Base-by-base conservation (phyloP, 139 green algal species). In the Yamagishiella unicocca region DNA sequence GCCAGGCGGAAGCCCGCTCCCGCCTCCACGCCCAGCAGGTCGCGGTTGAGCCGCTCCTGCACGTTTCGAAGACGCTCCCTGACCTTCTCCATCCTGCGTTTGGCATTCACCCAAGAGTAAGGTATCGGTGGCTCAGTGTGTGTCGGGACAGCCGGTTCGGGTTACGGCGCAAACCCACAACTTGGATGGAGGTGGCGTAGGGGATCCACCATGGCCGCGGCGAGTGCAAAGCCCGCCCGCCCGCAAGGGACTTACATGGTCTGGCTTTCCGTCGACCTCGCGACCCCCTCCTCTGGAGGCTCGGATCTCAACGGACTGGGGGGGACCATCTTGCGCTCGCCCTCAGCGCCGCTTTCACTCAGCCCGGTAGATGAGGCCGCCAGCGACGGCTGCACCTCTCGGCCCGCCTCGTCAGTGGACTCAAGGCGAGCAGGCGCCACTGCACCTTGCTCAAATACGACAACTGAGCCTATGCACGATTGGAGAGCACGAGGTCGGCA, bases 11-110 rank as follows among this genome's bases (percentile, higher is more conserved):
- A 42, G 8, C 85, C 76, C 37, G 76, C 66, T 0, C 78, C 73
- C 19, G 85, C 61, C 67, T 90, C 88, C 27, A 90, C 64, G 33
- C 82, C 66, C 40, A 93, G 89, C 43, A 93, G 88, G 67, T 91
- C 90, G 25, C 21, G 24, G 24, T 72, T 82, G 14, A 91, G 61
- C 0, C 68, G 81, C 27, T 82, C 43, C 27, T 79, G 85, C 46
- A 90, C n/a, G 25, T 17, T 55, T 6, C 66, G 67, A 5, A 87
- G 64, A 0, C 29, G 54, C 17, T 62, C 12, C 62, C 82, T 82
- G n/a, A 91, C 70, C 29, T 71, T 50, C 31, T 45, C 74, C 87
- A 85, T 58, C 77, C 85, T 73, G 61, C 21, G 50, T n/a, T n/a
- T n/a, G n/a, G n/a, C n/a, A n/a, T n/a, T n/a, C n/a, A n/a, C n/a